A percentile compares a stretch with the other conserved stretches of the same genome.
These are phyloP conservation scores for Tuber melanosporum DNA, from an alignment of 495 filamentous ascomycete genomes.

Conservation along the genomic window DNA sequence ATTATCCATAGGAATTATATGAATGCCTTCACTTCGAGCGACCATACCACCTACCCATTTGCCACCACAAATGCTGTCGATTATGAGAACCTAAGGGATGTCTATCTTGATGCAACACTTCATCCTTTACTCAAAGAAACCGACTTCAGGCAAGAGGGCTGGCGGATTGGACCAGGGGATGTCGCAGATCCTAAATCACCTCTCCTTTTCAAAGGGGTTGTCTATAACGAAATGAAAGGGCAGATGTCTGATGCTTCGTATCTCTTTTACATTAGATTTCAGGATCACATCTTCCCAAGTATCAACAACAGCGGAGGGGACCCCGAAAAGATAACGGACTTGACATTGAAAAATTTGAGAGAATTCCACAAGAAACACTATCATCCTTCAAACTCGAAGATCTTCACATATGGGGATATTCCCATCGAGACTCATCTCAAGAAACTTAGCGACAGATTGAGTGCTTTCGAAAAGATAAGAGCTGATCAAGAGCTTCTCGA, in stretches of 20 bases:
- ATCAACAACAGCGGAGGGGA: constrained; percentile 96
- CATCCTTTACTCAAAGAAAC: constrained; percentile 77
- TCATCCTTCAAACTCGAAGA: constrained; percentile 90
- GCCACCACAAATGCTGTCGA: constrained; percentile 95
- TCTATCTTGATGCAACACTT: constrained; percentile 91
- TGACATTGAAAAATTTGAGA: constrained; percentile 79
- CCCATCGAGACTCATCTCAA: constrained; percentile 69
- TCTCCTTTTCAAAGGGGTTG: constrained; percentile 94
- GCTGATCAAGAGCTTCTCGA: constrained; percentile 65
- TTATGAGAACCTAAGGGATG: constrained; percentile 90
- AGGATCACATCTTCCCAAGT: constrained; percentile 85
- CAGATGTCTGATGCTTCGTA: constrained; percentile 97
- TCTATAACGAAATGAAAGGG: constrained; percentile 99
- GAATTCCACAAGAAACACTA: constrained; percentile 87
- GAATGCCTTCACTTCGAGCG: constrained; percentile 94
- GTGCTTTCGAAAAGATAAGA: constrained; percentile 60
- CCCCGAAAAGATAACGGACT: constrained; percentile 87
- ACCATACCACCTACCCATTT: constrained; percentile 97
- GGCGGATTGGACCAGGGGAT: constrained; percentile 90
- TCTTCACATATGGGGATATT: constrained; percentile 94
- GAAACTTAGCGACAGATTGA: constrained; percentile 66
- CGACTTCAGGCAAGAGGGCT: constrained; percentile 96
- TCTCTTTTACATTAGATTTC: constrained; percentile 86
- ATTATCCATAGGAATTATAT: constrained; percentile 64
- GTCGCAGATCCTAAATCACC: constrained; percentile 54